Conservation (phyloP, 441 rosid species). For the Eruca vesicaria region DNA sequence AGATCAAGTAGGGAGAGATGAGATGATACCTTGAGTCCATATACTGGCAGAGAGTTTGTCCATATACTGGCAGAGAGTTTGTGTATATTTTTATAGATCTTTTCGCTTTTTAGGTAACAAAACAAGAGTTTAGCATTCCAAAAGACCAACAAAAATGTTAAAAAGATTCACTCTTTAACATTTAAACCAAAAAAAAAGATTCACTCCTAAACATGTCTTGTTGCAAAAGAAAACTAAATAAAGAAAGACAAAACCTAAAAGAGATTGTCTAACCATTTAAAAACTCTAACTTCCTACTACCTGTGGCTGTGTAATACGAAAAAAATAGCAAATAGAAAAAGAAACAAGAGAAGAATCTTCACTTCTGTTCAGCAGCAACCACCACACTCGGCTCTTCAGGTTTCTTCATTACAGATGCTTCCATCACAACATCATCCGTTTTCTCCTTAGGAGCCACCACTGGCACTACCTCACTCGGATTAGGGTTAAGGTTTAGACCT, state of each 20-base stretch:
- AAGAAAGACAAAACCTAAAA: neutral
- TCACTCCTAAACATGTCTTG: neutral
- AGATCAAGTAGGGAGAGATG: no score
- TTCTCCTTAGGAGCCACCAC: slow-evolving; percentile 21
- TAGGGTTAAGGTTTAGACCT: slow-evolving; percentile 19
- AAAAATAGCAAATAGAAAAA: neutral
- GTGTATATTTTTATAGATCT: no score
- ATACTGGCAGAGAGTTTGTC: no score
- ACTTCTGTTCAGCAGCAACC: slow-evolving; percentile 22
- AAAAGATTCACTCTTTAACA: no score
- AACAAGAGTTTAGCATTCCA: no score
- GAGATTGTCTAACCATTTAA: slow-evolving; percentile 5
- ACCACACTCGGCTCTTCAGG: neutral
- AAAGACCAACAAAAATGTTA: no score
- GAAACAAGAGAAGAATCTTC: slow-evolving; percentile 14
- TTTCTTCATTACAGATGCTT: neutral
- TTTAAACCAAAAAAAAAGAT: neutral
- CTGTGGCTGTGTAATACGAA: neutral
- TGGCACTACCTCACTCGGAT: slow-evolving; percentile 3
- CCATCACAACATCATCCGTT: neutral
- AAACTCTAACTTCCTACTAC: neutral
- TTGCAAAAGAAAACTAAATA: neutral
- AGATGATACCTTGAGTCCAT: no score
- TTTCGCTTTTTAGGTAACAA: no score
- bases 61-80: no score